phyloP scores from a whole-genome alignment of 371 early-diverging fungal species.

The Mortierella polycephala region DNA sequence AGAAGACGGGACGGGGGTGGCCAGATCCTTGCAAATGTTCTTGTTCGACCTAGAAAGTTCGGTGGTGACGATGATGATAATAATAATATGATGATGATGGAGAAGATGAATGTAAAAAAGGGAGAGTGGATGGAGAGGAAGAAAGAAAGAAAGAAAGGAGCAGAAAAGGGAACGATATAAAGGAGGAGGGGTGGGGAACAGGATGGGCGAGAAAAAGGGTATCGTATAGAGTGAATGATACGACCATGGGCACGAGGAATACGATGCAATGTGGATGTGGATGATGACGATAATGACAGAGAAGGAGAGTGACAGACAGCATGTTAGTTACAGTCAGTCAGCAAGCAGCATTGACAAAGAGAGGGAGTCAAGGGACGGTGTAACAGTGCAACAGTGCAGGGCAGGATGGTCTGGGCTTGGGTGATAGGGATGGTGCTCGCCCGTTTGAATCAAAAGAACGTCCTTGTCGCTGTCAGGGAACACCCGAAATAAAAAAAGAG shows the following conservation, averaged over 20 bases:
- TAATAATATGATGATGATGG: background rate
- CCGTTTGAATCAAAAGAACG: background rate
- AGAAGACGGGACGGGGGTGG: background rate
- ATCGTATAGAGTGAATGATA: too few species aligned
- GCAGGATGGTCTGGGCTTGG: background rate
- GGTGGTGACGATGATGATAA: background rate
- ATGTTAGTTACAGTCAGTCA: background rate
- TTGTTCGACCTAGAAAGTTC: slow-evolving; percentile 7
- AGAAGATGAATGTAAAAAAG: background rate
- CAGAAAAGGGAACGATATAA: background rate
- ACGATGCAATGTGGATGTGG: too few species aligned
- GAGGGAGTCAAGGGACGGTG: background rate
- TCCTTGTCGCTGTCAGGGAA: background rate
- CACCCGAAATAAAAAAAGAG: background rate
- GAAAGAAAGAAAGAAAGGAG: background rate
- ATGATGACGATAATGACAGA: too few species aligned
- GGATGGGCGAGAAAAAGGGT: too few species aligned
- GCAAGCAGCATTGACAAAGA: too few species aligned
- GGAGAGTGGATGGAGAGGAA: background rate
- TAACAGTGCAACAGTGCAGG: background rate
- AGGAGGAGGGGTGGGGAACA: too few species aligned
- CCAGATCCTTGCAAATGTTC: slow-evolving; percentile 1
- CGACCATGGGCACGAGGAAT: too few species aligned
- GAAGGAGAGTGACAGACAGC: too few species aligned
- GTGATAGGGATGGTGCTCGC: background rate